Base-by-base conservation (phyloP, 2,329 filamentous ascomycete species). In the Aspergillus quadrilineatus region DNA sequence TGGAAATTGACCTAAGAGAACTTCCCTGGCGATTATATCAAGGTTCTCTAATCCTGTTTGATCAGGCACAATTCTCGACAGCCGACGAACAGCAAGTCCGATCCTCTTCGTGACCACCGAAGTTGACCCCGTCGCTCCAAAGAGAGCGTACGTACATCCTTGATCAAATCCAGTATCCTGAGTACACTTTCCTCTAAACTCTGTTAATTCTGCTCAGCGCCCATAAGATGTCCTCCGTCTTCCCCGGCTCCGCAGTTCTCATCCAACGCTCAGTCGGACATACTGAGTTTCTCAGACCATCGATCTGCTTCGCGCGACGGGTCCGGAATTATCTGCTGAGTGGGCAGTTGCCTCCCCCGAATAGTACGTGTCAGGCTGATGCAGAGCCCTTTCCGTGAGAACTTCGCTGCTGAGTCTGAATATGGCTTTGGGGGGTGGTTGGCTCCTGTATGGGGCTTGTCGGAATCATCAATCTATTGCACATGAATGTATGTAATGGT, bases 91-190 rank as follows among this genome's bases (percentile, higher is more conserved):
- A 0, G 62, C 73, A 15, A 77, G 80, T 56, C 83, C 82, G 0
- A 72, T 86, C 30, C 72, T 86, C n/a, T 82, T 82, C 65, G 66
- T 83, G 15, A 77, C 77, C 17, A 83, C 80, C 63, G 79, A 78
- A 0, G 73, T 78, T 30, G 83, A 85, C 56, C 83, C 84, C 0
- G 79, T 85, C 1, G 84, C 82, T 0, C 83, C 82, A 5, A 69
- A 84, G 36, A 50, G 60, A 15, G 70, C 52, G 60, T 62, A 44
- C 9, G 56, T 50, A 14, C 32, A 8, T 48, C 4, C 45, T 3
- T 6, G 1, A 7, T 46, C 10, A 46, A 32, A 22, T 2, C 2
- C 2, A 6, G 3, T 17, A 14, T 15, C 22, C 7, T 22, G 17
- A 2, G 6, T 32, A 12, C n/a, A 5, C 28, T 43, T 1, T 39